Base-by-base conservation (phyloP, 2,329 filamentous ascomycete species). In the Dactylellina haptotyla region DNA sequence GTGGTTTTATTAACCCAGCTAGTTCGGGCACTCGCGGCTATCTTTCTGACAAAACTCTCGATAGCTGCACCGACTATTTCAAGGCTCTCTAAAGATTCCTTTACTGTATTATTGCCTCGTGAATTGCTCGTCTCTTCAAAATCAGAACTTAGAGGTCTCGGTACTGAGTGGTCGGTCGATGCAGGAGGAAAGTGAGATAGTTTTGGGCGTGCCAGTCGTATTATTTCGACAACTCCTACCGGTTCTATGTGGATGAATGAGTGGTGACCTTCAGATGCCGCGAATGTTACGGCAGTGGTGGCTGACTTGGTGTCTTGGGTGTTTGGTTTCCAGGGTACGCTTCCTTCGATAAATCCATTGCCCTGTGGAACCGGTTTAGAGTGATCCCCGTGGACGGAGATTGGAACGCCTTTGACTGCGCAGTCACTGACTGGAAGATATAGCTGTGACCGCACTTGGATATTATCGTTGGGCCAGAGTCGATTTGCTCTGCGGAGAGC, bases 381-480 rank as follows among this genome's bases (percentile, higher is more conserved):
- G 0, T 10, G 3, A 54, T 32, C 26, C 10, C 20, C 18, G 84
- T 83, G n/a, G 86, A 81, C n/a, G 84, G 48, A 23, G 80, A 79
- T 87, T 84, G 43, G 85, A 81, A 45, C 83, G 79, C 94, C 93
- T 79, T 93, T 95, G 43, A 93, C 84, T 43, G 90, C 89, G 80
- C 94, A 98, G 41, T 92, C 90, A 80, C 97, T 93, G 3, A 98
- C 92, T 0, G 95, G 95, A 58, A 99, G 83, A 6, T 93, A 85
- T 14, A 99, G 85, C 75, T 87, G 89, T 78, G 91, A 91, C 70
- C 93, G 88, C 51, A 89, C 87, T 80, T 97, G 94, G 34, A 98
- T 90, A 75, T 88, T 92, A 79, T 98, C 95, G 75, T 93, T 92
- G 4, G 93, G 92, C 95, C 95, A 99, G 78, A 99, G 88, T 9